Evolutionary conservation across 2,329 filamentous ascomycete genomes (phyloP).

Genomic region (Alternaria tenuissima): DNA sequence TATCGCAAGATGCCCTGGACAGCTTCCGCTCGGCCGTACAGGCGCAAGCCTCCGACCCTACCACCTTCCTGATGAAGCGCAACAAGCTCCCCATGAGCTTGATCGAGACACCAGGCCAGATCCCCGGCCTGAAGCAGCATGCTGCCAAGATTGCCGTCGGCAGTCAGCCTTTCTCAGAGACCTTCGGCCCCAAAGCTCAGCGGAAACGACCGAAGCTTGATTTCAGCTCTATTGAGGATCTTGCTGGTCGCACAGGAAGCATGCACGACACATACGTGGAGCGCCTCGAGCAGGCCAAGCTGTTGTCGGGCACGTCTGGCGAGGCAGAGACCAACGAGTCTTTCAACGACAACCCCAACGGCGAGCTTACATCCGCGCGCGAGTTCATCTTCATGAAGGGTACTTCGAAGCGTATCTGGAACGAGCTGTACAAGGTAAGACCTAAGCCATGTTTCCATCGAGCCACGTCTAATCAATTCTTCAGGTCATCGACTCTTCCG

Average conservation of each 20-base stretch:
- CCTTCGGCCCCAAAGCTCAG: slow-evolving; percentile 93
- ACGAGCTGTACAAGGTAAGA: slow-evolving; percentile 89
- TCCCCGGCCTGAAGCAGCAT: slow-evolving; percentile 90
- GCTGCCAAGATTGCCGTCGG: slow-evolving; percentile 93
- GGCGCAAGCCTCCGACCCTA: slow-evolving; percentile 88
- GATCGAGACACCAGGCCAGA: slow-evolving; percentile 76
- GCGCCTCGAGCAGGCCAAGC: slow-evolving; percentile 77
- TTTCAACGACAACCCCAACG: slow-evolving; percentile 45
- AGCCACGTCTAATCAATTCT: background rate
- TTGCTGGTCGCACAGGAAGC: slow-evolving; percentile 80
- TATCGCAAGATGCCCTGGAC: slow-evolving; percentile 85
- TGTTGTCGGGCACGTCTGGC: slow-evolving; percentile 75
- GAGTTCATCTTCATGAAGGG: slow-evolving; percentile 90
- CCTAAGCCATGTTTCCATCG: background rate
- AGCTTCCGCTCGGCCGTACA: slow-evolving; percentile 92
- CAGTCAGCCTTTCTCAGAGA: slow-evolving; percentile 82
- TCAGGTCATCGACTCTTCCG: slow-evolving; percentile 81
- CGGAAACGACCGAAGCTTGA: slow-evolving; percentile 90
- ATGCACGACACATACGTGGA: slow-evolving; percentile 85
- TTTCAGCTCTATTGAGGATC: slow-evolving; percentile 80
- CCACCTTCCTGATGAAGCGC: slow-evolving; percentile 91
- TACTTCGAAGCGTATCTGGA: slow-evolving; percentile 83
- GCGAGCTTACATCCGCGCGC: slow-evolving; percentile 55
- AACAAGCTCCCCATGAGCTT: slow-evolving; percentile 97
- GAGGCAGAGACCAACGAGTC: slow-evolving; percentile 60